Base-by-base conservation (phyloP, 495 filamentous ascomycete species). In the Thozetella sp. region DNA sequence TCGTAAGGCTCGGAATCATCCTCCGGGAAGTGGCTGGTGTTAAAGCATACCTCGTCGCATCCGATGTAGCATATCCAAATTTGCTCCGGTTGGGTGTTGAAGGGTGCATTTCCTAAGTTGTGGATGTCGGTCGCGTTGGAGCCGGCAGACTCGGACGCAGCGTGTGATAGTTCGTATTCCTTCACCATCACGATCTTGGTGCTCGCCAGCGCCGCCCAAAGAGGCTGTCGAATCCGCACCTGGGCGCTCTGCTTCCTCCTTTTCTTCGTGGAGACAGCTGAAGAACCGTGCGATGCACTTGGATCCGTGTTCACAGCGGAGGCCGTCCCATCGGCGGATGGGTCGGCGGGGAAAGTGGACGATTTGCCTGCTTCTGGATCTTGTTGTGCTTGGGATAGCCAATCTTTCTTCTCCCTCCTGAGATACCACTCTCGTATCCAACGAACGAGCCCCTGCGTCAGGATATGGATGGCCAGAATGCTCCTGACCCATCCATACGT, bases 111-210 rank as follows among this genome's bases (percentile, higher is more conserved):
- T 62, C 92, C 92, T 52, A 94, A 83, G 68, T 93, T 90, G 67
- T 89, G 83, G 52, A 85, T 87, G 67, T 94, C 91, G 55, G 87
- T 92, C 59, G 86, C 89, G 73, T 91, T 82, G 66, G 89, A 83
- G 71, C 90, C 83, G 54, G 82, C 78, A 60, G 90, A 88, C 79
- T 97, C 80, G 27, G 87, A 87, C 50, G 90, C 80, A 34, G 89
- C 86, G 70, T 92, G 88, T 56, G 90, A 91, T 73, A 93, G 86
- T 68, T 96, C 93, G 70, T 93, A 93, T 78, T 96, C 93, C 68
- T 95, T 93, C 67, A 93, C 86, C 67, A 96, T 89, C 48, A 93
- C 93, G 64, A 97, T 93, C 74, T 96, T 97, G 56, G 91, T 96
- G 72, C 91, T 95, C 25, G 93, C 93, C 59, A 97, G 85, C 12